A percentile compares a stretch with the other conserved stretches of the same genome.
phyloP scores from a whole-genome alignment of 495 filamentous ascomycete species.

The Podospora pseudopauciseta region DNA sequence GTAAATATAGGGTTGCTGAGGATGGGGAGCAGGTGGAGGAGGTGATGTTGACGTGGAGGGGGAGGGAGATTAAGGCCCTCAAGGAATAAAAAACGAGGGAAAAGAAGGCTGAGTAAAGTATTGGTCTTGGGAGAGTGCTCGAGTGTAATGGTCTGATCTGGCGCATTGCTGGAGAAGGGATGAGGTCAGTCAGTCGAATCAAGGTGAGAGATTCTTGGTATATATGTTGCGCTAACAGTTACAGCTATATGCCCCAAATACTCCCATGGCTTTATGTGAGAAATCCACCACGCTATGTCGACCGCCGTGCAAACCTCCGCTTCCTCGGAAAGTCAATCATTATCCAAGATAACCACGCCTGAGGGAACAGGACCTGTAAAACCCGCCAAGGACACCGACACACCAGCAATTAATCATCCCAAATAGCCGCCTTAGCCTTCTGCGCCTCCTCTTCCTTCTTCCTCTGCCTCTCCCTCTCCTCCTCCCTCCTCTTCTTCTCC shows the following conservation, averaged over 20 bases:
- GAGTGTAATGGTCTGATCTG: no score
- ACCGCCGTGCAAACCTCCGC: neutral
- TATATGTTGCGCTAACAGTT: no score
- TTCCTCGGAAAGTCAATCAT: no score
- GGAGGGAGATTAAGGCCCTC: constrained; percentile 36
- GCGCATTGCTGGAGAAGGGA: no score
- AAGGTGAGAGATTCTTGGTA: no score
- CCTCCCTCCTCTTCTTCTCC: constrained; percentile 73
- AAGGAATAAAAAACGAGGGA: neutral
- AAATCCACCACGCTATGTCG: neutral
- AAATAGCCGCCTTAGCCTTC: constrained; percentile 68
- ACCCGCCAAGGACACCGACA: no score
- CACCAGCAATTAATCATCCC: constrained; percentile 62
- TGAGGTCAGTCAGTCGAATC: no score
- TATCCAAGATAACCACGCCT: neutral
- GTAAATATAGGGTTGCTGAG: constrained; percentile 42
- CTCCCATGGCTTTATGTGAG: neutral
- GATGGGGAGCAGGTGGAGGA: constrained; percentile 21
- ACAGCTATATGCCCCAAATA: no score
- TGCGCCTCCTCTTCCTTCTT: constrained; percentile 65
- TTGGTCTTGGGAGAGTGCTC: no score
- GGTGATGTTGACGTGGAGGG: constrained; percentile 57
- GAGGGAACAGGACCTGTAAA: neutral
- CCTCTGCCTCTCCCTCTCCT: constrained; percentile 63
- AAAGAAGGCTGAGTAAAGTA: neutral